Evolutionary conservation across 441 rosid species (phyloP), one percentile per base, ranked within the genome.

Genomic region (Gossypium gossypioides): DNA sequence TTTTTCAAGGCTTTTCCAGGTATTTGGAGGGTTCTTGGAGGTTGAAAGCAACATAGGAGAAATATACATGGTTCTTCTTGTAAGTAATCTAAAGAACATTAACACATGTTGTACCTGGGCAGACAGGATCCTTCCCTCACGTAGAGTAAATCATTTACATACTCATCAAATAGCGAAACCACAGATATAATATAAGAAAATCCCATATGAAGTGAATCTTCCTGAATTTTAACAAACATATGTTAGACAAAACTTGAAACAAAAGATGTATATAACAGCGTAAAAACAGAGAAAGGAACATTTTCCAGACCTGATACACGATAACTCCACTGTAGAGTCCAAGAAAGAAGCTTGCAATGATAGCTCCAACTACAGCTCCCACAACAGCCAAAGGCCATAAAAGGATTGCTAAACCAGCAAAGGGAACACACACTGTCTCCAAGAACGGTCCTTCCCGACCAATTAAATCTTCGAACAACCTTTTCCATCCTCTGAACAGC

Each of bases 381-480:
- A 83, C 68, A 56, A 91, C 96, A 69, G 91, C 97, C 71, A 93
- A 71, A 69, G 96, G 98, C 98, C 98, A 91, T 16, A 90, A 76
- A 42, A 90, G 63, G 65, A 93, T 88, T 34, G 96, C 90, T 60
- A 93, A 84, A 77, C 90, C 93, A 4, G 98, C 97, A 83, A 93
- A 91, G 18, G 97, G 97, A 77, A 91, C 95, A 78, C 98, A 93
- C 0, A 86, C 89, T 0, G 87, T 87, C 83, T 93, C 96, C 84
- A 90, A 74, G 80, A 93, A 93, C 0, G 96, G 96, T 34, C 98
- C 97, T 73, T 93, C 95, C 77, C 97, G 77, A 19, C 98, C 97
- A 37, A 91, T 84, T 82, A 91, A 82, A 75, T 93, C 97, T 80
- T 93, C 96, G 25, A 93, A 73, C 5, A 91, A 84, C 82, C 97